Evolutionary conservation across 1,284 basidiomycete species (phyloP).

Genomic region (Austroboletus novae-zelandiae): DNA sequence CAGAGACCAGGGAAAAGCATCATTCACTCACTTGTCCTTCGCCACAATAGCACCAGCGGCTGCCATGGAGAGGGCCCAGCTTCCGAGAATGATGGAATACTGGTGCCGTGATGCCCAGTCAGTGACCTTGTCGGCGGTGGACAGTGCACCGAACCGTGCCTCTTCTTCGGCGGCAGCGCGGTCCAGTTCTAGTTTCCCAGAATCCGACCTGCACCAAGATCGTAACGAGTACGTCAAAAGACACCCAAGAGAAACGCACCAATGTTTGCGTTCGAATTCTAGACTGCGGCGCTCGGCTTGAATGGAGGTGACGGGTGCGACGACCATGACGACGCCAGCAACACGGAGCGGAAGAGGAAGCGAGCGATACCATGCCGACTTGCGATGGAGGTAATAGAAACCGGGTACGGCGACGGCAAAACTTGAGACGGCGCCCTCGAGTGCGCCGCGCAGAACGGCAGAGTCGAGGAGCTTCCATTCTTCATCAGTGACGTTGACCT

Average conservation of each 20-base stretch:
- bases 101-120: slow-evolving; percentile 79
- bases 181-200: slow-evolving; percentile 60
- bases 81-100: slow-evolving; percentile 78
- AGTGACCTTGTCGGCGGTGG: slow-evolving; percentile 57
- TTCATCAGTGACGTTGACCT: slow-evolving; percentile 45
- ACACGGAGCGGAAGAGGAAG: slow-evolving; percentile 78
- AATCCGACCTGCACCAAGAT: slow-evolving; percentile 45
- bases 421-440: slow-evolving; percentile 60
- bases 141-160: slow-evolving; percentile 58
- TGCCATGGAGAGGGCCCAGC: slow-evolving; percentile 77
- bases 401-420: slow-evolving; percentile 52
- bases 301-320: slow-evolving; percentile 72
- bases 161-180: slow-evolving; percentile 46
- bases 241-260: slow-evolving; percentile 6
- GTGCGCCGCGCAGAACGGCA: slow-evolving; percentile 57
- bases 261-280: slow-evolving; percentile 59
- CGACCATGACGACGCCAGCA: slow-evolving; percentile 68
- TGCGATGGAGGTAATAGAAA: slow-evolving; percentile 56
- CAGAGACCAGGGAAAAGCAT: background rate
- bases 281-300: slow-evolving; percentile 80
- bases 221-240: background rate
- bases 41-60: slow-evolving; percentile 71
- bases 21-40: slow-evolving; percentile 54
- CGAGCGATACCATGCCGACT: slow-evolving; percentile 62
- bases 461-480: slow-evolving; percentile 53